Evolutionary conservation across 192 early-diverging fungal species (phyloP).

Genomic region (Coemansia sp.): DNA sequence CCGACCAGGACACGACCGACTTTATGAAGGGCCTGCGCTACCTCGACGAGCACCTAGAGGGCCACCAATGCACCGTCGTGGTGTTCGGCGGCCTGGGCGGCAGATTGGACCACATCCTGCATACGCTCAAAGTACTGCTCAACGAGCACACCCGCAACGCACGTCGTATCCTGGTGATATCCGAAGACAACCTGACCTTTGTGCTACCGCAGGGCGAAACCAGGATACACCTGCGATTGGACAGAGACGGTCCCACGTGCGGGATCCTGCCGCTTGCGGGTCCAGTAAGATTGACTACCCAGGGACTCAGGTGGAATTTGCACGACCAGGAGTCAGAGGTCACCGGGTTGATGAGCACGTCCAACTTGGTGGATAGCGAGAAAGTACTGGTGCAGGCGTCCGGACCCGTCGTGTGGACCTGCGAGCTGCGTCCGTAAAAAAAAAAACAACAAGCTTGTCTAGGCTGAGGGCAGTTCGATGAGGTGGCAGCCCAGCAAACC

Average conservation of each 20-base stretch:
- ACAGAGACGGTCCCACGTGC: slow-evolving; percentile 81
- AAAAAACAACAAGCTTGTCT: too few species aligned
- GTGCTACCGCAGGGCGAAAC: slow-evolving; percentile 62
- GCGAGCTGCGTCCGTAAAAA: slow-evolving; percentile 55
- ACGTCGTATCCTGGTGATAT: slow-evolving; percentile 62
- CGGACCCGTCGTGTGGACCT: slow-evolving; percentile 77
- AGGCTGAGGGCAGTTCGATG: too few species aligned
- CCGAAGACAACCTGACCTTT: slow-evolving; percentile 70
- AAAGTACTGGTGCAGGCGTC: slow-evolving; percentile 65
- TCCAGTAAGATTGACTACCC: slow-evolving; percentile 61
- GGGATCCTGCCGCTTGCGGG: slow-evolving; percentile 80
- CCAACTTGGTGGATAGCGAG: slow-evolving; percentile 67
- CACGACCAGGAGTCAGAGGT: slow-evolving; percentile 56
- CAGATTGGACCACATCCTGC: slow-evolving; percentile 86
- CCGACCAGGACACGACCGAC: slow-evolving; percentile 72
- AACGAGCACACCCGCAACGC: slow-evolving; percentile 60
- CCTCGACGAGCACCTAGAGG: slow-evolving; percentile 25
- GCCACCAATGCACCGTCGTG: slow-evolving; percentile 54
- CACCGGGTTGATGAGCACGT: slow-evolving; percentile 79
- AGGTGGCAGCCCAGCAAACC: slow-evolving; percentile 48
- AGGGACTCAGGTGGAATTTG: slow-evolving; percentile 83
- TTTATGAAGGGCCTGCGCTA: slow-evolving; percentile 83
- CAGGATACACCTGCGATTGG: slow-evolving; percentile 58
- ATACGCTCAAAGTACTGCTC: slow-evolving; percentile 72
- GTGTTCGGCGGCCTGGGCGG: slow-evolving; percentile 82